Percentiles rank a stretch among this genome's conserved stretches.
Evolutionary conservation across 495 filamentous ascomycete species (phyloP).

Genomic region (Neurospora sp.): DNA sequence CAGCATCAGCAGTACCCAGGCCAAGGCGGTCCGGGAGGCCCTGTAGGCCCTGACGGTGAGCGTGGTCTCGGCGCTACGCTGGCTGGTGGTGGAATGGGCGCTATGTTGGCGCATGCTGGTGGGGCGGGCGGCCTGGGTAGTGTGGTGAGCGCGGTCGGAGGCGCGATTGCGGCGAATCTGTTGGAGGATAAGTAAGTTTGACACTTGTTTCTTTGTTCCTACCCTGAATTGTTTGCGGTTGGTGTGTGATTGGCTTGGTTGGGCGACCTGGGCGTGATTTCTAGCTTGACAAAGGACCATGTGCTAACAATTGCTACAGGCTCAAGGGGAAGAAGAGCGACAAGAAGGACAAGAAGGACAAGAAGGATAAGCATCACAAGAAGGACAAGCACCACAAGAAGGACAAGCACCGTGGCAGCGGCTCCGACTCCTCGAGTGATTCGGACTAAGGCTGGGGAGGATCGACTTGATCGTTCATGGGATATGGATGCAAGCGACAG

Average conservation of each 20-base stretch:
- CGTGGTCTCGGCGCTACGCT: background rate
- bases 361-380: background rate
- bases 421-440: background rate
- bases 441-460: background rate
- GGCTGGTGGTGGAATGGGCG: background rate
- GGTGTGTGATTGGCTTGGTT: background rate
- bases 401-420: background rate
- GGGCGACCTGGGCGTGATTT: background rate
- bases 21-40: background rate
- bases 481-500: background rate
- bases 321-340: background rate
- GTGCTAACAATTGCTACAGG: background rate
- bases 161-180: background rate
- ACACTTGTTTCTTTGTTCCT: background rate
- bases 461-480: background rate
- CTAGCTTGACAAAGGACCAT: background rate
- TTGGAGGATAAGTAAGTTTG: background rate
- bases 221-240: background rate
- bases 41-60: background rate
- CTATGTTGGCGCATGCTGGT: background rate
- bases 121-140: background rate
- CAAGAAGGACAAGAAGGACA: background rate
- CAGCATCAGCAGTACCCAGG: background rate
- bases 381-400: background rate
- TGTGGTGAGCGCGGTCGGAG: background rate